Evolutionary conservation across 2,329 filamentous ascomycete genomes (phyloP).

Genomic region (Ophiostoma australiae): DNA sequence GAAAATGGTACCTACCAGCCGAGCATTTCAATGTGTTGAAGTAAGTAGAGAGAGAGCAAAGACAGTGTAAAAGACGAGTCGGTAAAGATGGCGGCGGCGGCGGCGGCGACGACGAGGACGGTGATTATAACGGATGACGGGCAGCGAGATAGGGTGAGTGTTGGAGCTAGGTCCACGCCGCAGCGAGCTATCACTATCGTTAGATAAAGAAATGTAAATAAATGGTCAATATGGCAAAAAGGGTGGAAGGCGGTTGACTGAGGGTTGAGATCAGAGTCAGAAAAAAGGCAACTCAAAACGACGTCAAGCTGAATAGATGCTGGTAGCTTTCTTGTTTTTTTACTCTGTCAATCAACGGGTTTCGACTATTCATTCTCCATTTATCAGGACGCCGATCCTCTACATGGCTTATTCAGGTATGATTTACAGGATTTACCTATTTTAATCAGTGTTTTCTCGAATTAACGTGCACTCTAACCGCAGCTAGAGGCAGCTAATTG

Average conservation of each 20-base stretch:
- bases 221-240: background rate
- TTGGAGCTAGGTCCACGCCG: slow-evolving; percentile 1
- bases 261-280: background rate
- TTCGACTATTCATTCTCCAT: background rate
- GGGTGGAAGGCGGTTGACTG: background rate
- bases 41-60: background rate
- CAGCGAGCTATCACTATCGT: background rate
- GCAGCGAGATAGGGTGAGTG: slow-evolving; percentile 4
- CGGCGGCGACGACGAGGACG: background rate
- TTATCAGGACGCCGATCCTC: slow-evolving; percentile 3
- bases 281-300: background rate
- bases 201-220: slow-evolving; percentile 7
- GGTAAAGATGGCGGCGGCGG: background rate
- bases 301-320: background rate
- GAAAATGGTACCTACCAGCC: slow-evolving; percentile 21
- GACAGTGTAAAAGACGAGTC: background rate
- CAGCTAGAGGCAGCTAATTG: background rate
- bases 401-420: background rate
- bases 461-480: background rate
- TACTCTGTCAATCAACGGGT: background rate
- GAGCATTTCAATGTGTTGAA: slow-evolving; percentile 22
- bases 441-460: background rate
- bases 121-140: background rate
- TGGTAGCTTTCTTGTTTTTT: slow-evolving; percentile 1
- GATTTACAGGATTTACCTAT: background rate